These are phyloP conservation scores for Hydrangea macrophylla DNA, from an alignment of 148 eudicot species.

Conservation along the genomic window DNA sequence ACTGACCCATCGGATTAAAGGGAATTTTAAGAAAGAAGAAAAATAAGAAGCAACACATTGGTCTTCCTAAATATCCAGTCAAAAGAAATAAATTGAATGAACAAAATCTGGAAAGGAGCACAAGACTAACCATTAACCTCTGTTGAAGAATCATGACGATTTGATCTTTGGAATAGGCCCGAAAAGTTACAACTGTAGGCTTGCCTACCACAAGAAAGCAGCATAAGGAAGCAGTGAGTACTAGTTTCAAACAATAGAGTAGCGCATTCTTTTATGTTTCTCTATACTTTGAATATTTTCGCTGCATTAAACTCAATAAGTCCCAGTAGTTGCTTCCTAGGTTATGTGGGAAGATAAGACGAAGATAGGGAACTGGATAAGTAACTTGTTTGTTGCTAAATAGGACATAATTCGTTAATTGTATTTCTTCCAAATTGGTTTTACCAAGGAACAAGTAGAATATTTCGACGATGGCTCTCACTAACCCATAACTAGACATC, in stretches of 20 bases:
- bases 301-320: background rate
- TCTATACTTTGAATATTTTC: too few relatives aligned
- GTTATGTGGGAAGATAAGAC: background rate
- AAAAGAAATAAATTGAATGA: background rate
- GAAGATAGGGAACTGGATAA: background rate
- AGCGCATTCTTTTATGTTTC: background rate
- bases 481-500: background rate
- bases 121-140: constrained; percentile 53
- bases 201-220: constrained; percentile 48
- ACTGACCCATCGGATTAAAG: too few relatives aligned
- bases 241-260: background rate
- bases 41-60: background rate
- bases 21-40: background rate
- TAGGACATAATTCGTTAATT: too few relatives aligned
- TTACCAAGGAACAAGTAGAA: too few relatives aligned
- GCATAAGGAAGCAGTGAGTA: constrained; percentile 13
- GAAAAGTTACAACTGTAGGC: constrained; percentile 74
- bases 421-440: too few relatives aligned
- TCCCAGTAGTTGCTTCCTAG: background rate
- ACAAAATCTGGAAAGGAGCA: background rate
- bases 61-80: background rate
- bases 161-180: constrained; percentile 89
- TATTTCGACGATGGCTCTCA: background rate
- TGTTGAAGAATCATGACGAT: constrained; percentile 67
- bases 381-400: too few relatives aligned